These are phyloP conservation scores for Leptomonas pyrrhocoris DNA, from an alignment of 208 protist genomes.

Conservation along the genomic window DNA sequence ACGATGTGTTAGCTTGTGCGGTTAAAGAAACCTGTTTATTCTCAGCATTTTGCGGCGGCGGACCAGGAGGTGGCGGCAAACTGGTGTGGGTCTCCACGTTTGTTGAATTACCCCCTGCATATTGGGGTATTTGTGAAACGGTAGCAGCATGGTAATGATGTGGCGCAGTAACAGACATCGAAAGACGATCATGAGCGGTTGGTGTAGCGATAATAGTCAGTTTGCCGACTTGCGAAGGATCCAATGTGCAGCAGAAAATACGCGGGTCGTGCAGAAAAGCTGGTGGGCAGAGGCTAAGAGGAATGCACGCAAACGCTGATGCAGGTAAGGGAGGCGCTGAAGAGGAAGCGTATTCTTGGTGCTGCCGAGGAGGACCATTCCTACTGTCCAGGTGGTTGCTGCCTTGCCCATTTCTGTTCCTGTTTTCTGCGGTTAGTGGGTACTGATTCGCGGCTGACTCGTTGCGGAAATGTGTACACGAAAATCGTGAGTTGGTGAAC, in stretches of 20 bases:
- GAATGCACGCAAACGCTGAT: conserved; percentile 66
- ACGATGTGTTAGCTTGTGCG: not conserved
- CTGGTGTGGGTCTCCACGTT: not conserved
- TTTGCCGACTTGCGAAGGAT: conserved; percentile 48
- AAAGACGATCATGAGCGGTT: not conserved
- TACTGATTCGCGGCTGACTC: not conserved
- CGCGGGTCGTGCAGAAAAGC: conserved; percentile 64
- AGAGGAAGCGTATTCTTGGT: not conserved
- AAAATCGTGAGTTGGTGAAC: not conserved
- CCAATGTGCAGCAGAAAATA: conserved; percentile 57
- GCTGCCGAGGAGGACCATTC: not conserved
- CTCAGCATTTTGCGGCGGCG: too few species aligned
- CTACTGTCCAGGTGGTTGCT: not conserved
- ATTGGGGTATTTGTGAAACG: not conserved
- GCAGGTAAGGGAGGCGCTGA: not conserved
- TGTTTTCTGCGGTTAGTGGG: not conserved
- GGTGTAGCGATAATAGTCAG: conserved; percentile 20
- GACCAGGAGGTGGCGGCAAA: too few species aligned
- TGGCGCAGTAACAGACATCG: not conserved
- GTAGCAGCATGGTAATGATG: not conserved
- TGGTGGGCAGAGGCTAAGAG: conserved; percentile 49
- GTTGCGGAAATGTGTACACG: not conserved
- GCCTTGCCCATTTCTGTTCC: not conserved
- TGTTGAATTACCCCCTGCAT: not conserved
- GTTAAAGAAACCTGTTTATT: too few species aligned